These are phyloP conservation scores for Ananas comosus DNA, from an alignment of 176 grass and related monocot genomes.

Conservation along the genomic window DNA sequence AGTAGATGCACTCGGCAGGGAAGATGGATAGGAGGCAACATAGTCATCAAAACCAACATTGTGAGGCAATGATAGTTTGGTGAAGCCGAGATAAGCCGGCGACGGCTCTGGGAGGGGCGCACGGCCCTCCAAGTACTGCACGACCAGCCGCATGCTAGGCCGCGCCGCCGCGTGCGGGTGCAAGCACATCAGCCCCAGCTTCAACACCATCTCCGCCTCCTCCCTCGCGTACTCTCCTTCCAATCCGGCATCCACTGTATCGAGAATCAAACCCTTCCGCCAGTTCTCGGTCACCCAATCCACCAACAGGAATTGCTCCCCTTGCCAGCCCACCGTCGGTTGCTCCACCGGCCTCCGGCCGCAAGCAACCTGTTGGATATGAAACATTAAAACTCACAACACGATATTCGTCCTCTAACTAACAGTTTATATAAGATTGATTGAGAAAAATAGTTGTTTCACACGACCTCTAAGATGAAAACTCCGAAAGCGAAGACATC, in stretches of 20 bases:
- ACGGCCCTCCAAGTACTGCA: slow-evolving; percentile 33
- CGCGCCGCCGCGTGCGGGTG: slow-evolving; percentile 29
- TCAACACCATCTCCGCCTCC: slow-evolving; percentile 24
- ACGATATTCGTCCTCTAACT: too few relatives aligned
- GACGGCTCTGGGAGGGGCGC: slow-evolving; percentile 22
- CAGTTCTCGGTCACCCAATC: slow-evolving; percentile 32
- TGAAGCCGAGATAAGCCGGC: slow-evolving; percentile 3
- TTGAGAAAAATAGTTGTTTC: too few relatives aligned
- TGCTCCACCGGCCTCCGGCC: slow-evolving; percentile 28
- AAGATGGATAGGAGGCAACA: slow-evolving; percentile 10
- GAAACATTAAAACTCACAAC: too few relatives aligned
- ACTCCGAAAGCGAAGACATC: slow-evolving; percentile 27
- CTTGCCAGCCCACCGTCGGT: background rate
- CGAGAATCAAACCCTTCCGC: slow-evolving; percentile 15
- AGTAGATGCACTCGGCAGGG: background rate
- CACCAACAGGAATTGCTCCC: slow-evolving; percentile 12
- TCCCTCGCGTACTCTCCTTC: slow-evolving; percentile 10
- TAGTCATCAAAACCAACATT: slow-evolving; percentile 15
- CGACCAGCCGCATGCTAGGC: slow-evolving; percentile 38
- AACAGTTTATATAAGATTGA: too few relatives aligned
- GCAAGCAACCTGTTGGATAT: slow-evolving; percentile 17
- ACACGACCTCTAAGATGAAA: too few relatives aligned
- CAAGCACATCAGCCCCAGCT: slow-evolving; percentile 37
- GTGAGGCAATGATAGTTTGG: slow-evolving; percentile 1
- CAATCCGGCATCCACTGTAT: slow-evolving; percentile 25